Evolutionary conservation across 306 rosid species (phyloP).

Genomic region (Fagus crenata): DNA sequence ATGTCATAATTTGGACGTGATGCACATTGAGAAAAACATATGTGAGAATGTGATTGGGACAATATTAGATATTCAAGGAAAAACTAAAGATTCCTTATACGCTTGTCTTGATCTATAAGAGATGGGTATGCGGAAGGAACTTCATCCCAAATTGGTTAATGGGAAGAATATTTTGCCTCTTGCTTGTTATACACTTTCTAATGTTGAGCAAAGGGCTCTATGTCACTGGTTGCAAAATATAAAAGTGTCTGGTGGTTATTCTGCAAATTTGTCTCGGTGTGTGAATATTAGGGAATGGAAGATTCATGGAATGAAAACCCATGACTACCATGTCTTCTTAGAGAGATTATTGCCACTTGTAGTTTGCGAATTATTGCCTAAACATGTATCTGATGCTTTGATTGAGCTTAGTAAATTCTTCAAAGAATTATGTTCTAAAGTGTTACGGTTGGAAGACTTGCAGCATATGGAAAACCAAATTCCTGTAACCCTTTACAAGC

Average conservation of each 20-base stretch:
- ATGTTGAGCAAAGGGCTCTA: background rate
- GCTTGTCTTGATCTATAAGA: background rate
- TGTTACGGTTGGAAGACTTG: background rate
- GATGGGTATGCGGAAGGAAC: background rate
- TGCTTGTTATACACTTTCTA: background rate
- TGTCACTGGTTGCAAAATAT: background rate
- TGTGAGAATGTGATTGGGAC: background rate
- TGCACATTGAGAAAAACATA: background rate
- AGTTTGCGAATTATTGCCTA: background rate
- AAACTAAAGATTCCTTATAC: background rate
- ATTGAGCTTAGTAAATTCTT: background rate
- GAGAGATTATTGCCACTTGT: background rate
- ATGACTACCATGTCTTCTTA: too few relatives aligned
- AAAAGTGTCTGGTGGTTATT: too few relatives aligned
- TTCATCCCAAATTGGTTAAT: background rate
- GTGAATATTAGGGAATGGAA: too few relatives aligned
- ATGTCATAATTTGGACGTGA: background rate
- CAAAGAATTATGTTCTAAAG: background rate
- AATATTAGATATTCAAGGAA: background rate
- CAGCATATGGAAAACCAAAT: background rate
- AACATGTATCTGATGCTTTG: background rate
- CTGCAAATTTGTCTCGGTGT: too few relatives aligned
- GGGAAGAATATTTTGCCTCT: background rate
- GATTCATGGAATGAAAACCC: too few relatives aligned
- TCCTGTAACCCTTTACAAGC: background rate